phyloP scores from a whole-genome alignment of 176 grass and related monocot species.

The Neostapfia colusana region DNA sequence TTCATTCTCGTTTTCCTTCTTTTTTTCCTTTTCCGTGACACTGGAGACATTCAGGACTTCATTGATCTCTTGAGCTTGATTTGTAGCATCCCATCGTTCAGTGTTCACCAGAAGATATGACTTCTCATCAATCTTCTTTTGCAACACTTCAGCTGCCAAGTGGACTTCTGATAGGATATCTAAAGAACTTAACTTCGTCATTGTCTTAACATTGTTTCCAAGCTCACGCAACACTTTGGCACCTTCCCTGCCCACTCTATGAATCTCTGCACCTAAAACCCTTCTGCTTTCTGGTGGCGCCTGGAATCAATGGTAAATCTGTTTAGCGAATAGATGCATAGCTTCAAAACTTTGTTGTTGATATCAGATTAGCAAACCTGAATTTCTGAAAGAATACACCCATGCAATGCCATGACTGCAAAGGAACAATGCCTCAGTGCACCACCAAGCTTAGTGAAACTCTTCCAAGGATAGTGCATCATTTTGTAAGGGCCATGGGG shows the following conservation, averaged over 20 bases:
- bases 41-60: constrained; percentile 36
- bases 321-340: constrained; percentile 14
- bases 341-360: constrained; percentile 16
- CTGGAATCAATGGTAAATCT: constrained; percentile 40
- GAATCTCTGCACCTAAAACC: constrained; percentile 66
- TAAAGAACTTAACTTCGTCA: constrained; percentile 73
- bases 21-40: neutral
- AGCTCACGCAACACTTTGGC: constrained; percentile 71
- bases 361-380: constrained; percentile 50
- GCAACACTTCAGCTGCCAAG: constrained; percentile 73
- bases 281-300: constrained; percentile 81
- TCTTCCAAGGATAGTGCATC: constrained; percentile 88
- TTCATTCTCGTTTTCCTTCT: constrained; percentile 43
- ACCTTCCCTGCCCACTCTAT: constrained; percentile 77
- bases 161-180: constrained; percentile 69
- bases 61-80: constrained; percentile 46
- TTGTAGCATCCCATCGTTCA: constrained; percentile 76
- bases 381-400: constrained; percentile 95
- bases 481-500: constrained; percentile 90
- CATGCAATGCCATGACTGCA: constrained; percentile 89
- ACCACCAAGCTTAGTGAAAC: constrained; percentile 75
- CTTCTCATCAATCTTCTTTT: constrained; percentile 84
- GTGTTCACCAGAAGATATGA: constrained; percentile 91
- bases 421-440: constrained; percentile 92
- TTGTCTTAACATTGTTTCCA: constrained; percentile 74